Conservation (phyloP, 768 basidiomycete species). For the Chiua virens region DNA sequence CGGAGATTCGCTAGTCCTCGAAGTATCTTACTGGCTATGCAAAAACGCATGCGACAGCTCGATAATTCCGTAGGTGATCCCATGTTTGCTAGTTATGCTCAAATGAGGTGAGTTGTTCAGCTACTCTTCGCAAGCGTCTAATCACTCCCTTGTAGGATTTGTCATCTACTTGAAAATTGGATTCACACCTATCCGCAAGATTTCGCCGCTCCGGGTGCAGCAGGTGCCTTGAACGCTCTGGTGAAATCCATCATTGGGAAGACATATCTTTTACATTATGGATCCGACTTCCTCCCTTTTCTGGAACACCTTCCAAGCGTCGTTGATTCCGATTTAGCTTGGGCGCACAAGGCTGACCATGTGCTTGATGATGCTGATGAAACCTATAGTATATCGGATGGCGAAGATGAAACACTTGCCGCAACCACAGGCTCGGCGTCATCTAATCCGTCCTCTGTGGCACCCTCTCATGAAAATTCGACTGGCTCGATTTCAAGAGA, state of each 20-base stretch:
- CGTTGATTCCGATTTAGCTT: slow-evolving; percentile 66
- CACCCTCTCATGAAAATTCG: slow-evolving; percentile 22
- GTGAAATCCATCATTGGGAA: slow-evolving; percentile 79
- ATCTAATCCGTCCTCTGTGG: slow-evolving; percentile 21
- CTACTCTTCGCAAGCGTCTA: slow-evolving; percentile 4
- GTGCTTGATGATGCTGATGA: slow-evolving; percentile 63
- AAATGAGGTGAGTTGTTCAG: slow-evolving; percentile 63
- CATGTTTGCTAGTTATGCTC: slow-evolving; percentile 84
- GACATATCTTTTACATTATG: slow-evolving; percentile 82
- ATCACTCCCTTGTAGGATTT: slow-evolving; percentile 53
- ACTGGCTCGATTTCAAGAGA: slow-evolving; percentile 43
- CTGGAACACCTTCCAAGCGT: slow-evolving; percentile 63
- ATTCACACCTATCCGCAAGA: slow-evolving; percentile 73
- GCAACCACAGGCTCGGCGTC: slow-evolving; percentile 35
- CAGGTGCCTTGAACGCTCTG: slow-evolving; percentile 69
- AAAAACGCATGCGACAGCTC: slow-evolving; percentile 79
- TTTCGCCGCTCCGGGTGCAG: slow-evolving; percentile 74
- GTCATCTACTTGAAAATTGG: slow-evolving; percentile 77
- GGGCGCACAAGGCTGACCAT: slow-evolving; percentile 71
- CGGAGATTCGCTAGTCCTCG: slow-evolving; percentile 81
- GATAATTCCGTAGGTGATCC: slow-evolving; percentile 73
- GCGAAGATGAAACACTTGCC: slow-evolving; percentile 43
- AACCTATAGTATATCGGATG: slow-evolving; percentile 51
- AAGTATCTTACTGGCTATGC: slow-evolving; percentile 80
- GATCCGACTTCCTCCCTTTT: slow-evolving; percentile 80